Percentiles rank a stretch among this genome's conserved stretches.
These are phyloP conservation scores for Nakazawaea ishiwadae DNA, from an alignment of 805 yeast species.

Conservation along the genomic window DNA sequence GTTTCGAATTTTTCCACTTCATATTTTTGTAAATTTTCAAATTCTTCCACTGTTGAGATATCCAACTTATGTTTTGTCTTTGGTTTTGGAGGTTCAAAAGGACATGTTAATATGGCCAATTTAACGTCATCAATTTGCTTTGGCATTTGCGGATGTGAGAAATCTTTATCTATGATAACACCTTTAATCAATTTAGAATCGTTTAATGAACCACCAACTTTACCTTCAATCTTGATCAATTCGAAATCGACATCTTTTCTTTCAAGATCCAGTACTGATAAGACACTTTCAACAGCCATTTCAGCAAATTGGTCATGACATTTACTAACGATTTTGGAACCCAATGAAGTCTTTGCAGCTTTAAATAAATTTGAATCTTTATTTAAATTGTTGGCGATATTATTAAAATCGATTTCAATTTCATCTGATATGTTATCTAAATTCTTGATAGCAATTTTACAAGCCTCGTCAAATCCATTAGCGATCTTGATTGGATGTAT, in stretches of 20 bases:
- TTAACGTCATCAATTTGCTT: constrained; percentile 73
- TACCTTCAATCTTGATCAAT: constrained; percentile 90
- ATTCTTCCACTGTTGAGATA: constrained; percentile 91
- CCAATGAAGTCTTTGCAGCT: constrained; percentile 93
- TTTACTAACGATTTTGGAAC: constrained; percentile 93
- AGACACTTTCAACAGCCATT: constrained; percentile 96
- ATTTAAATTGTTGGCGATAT: constrained; percentile 24
- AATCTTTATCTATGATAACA: constrained; percentile 92
- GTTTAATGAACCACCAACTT: constrained; percentile 89
- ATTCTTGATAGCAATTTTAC: constrained; percentile 79
- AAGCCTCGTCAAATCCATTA: constrained; percentile 96
- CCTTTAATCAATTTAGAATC: constrained; percentile 86
- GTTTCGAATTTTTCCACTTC: constrained; percentile 87
- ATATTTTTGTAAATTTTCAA: constrained; percentile 82
- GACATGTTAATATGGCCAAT: constrained; percentile 94
- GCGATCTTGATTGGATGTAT: constrained; percentile 97
- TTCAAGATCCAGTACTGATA: constrained; percentile 85
- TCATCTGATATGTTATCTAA: constrained; percentile 74
- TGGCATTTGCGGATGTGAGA: constrained; percentile 98
- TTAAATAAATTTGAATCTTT: constrained; percentile 61
- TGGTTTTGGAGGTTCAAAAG: constrained; percentile 99
- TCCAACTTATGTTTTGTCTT: constrained; percentile 97
- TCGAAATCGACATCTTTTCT: constrained; percentile 97
- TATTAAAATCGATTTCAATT: constrained; percentile 45
- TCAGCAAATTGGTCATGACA: constrained; percentile 89